Conservation (phyloP, 139 green algal species). For the Volvox africanus region DNA sequence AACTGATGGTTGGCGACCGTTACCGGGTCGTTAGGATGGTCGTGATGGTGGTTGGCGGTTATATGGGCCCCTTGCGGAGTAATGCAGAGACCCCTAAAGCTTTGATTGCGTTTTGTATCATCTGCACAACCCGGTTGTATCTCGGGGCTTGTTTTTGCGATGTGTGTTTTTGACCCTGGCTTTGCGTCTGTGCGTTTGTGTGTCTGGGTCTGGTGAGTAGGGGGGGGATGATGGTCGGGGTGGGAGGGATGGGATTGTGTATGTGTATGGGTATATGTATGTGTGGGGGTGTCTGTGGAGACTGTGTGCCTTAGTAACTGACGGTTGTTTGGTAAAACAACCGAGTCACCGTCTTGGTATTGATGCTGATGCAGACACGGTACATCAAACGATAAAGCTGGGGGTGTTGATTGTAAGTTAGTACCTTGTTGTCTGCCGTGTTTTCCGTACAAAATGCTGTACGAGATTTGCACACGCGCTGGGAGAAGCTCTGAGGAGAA, state of each 20-base stretch:
- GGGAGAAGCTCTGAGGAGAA: too few relatives aligned
- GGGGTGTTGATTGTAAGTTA: too few relatives aligned
- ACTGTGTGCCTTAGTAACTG: neutral
- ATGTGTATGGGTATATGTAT: neutral
- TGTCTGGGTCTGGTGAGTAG: neutral
- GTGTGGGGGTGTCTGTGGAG: too few relatives aligned
- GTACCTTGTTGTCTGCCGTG: too few relatives aligned
- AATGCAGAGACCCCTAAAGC: neutral
- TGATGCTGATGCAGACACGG: too few relatives aligned
- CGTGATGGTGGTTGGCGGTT: neutral
- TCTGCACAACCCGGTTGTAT: neutral
- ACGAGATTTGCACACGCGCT: too few relatives aligned
- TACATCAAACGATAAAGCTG: too few relatives aligned
- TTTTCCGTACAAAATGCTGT: too few relatives aligned
- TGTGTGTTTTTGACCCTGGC: neutral
- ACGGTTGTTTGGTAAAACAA: neutral
- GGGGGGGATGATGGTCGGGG: too few relatives aligned
- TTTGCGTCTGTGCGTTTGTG: neutral
- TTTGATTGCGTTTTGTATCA: neutral
- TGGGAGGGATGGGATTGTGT: too few relatives aligned
- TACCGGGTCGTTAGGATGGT: neutral
- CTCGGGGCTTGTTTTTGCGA: neutral
- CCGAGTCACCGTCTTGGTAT: neutral
- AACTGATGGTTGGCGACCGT: neutral
- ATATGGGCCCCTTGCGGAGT: neutral